These are phyloP conservation scores for Heliosperma pusillum DNA, from an alignment of 148 eudicot genomes.

Conservation along the genomic window DNA sequence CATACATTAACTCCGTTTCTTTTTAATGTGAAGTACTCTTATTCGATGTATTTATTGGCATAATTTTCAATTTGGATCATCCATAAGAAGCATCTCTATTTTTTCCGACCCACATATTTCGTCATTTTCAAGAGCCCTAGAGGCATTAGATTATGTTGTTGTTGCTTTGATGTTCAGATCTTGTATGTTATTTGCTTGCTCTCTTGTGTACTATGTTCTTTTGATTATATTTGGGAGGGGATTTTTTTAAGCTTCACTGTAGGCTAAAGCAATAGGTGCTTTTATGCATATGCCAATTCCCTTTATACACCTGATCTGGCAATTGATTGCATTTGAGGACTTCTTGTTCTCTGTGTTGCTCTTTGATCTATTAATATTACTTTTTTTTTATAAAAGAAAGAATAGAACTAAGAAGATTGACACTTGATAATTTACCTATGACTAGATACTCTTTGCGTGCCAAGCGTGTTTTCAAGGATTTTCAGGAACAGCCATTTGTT, in stretches of 20 bases:
- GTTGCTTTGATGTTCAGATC: neutral
- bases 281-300: neutral
- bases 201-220: neutral
- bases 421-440: conserved; percentile 18
- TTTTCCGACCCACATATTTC: no score
- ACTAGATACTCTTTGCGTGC: conserved; percentile 76
- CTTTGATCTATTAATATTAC: neutral
- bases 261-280: neutral
- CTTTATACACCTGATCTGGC: no score
- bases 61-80: no score
- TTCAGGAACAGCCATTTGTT: conserved; percentile 67
- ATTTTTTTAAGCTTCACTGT: neutral
- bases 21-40: no score
- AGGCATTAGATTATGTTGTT: no score
- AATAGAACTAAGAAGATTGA: neutral
- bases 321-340: neutral
- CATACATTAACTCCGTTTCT: no score
- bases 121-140: no score
- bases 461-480: conserved; percentile 56
- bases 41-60: no score
- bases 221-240: no score
- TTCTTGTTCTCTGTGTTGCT: neutral
- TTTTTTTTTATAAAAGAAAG: no score
- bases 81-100: no score
- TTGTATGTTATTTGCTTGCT: neutral